Evolutionary conservation across 2,329 filamentous ascomycete species (phyloP).

Genomic region (Colletotrichum sp.): DNA sequence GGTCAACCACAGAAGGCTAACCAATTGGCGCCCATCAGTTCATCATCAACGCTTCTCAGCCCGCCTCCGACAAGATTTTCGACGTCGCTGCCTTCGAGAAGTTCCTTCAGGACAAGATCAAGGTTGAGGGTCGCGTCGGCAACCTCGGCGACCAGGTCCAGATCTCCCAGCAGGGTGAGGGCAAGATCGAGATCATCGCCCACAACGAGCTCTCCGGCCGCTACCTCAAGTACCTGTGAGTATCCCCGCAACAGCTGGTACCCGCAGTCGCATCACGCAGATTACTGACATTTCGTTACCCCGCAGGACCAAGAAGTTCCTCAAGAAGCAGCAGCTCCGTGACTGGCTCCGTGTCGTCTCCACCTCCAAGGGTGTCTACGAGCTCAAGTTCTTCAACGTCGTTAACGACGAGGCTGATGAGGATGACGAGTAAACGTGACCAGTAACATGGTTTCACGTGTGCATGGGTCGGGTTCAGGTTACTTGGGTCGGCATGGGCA

Average conservation of each 20-base stretch:
- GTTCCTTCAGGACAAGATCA: slow-evolving; percentile 99
- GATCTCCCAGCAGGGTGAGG: slow-evolving; percentile 90
- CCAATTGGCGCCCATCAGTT: slow-evolving; percentile 63
- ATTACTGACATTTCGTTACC: not conserved
- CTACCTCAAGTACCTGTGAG: slow-evolving; percentile 99
- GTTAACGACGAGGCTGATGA: slow-evolving; percentile 98
- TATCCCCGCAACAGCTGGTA: slow-evolving; percentile 25
- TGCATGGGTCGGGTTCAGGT: slow-evolving; percentile 16
- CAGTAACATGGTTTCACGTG: not conserved
- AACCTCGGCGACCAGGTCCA: slow-evolving; percentile 95
- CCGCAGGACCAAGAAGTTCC: slow-evolving; percentile 97
- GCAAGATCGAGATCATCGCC: slow-evolving; percentile 97
- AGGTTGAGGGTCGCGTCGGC: slow-evolving; percentile 97
- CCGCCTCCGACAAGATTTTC: slow-evolving; percentile 99
- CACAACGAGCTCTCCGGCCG: slow-evolving; percentile 98
- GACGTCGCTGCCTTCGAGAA: slow-evolving; percentile 98
- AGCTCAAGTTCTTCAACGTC: slow-evolving; percentile 99
- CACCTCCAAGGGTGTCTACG: slow-evolving; percentile 97
- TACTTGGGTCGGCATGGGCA: slow-evolving; percentile 21
- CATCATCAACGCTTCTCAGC: slow-evolving; percentile 99
- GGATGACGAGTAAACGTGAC: slow-evolving; percentile 84
- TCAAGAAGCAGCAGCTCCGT: slow-evolving; percentile 99
- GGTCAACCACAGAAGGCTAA: not conserved
- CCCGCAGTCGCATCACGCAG: not conserved
- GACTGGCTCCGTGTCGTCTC: slow-evolving; percentile 99